These are phyloP conservation scores for Oenanthe javanica DNA, from an alignment of 140 eudicot species.

Conservation along the genomic window DNA sequence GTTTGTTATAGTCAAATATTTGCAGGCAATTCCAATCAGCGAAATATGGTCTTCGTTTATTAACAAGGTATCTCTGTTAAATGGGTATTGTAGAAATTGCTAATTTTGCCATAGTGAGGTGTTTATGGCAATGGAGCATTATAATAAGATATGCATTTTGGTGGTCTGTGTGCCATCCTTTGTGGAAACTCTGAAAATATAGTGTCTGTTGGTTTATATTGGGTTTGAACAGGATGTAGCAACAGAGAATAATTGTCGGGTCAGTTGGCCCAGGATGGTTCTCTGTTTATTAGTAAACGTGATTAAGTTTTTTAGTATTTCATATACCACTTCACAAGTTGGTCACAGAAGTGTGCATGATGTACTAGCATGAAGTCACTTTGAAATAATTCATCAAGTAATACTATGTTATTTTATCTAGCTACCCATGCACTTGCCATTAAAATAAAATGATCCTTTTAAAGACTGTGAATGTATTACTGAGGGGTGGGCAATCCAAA, in stretches of 20 bases:
- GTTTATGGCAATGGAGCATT: conserved; percentile 13
- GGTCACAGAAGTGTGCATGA: too few relatives aligned
- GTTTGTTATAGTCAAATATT: neutral
- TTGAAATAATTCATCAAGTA: too few relatives aligned
- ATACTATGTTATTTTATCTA: neutral
- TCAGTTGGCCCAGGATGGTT: neutral
- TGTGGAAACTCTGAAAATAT: neutral
- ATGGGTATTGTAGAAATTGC: neutral
- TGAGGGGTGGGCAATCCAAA: too few relatives aligned
- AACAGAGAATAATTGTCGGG: neutral
- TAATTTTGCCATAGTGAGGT: conserved; percentile 10
- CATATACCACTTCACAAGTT: neutral
- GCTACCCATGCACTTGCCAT: neutral
- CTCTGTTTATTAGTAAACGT: neutral
- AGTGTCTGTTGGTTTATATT: neutral
- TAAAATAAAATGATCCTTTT: neutral
- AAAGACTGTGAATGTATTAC: neutral
- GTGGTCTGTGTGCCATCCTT: conserved; percentile 8
- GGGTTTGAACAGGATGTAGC: neutral
- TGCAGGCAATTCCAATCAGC: conserved; percentile 1
- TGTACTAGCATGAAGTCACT: neutral
- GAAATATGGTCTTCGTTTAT: neutral
- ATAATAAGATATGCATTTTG: conserved; percentile 11
- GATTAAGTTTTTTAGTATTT: neutral
- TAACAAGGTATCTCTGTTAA: neutral